Conservation (phyloP, 2,329 filamentous ascomycete genomes). For the Hymenoscyphus albidus region DNA sequence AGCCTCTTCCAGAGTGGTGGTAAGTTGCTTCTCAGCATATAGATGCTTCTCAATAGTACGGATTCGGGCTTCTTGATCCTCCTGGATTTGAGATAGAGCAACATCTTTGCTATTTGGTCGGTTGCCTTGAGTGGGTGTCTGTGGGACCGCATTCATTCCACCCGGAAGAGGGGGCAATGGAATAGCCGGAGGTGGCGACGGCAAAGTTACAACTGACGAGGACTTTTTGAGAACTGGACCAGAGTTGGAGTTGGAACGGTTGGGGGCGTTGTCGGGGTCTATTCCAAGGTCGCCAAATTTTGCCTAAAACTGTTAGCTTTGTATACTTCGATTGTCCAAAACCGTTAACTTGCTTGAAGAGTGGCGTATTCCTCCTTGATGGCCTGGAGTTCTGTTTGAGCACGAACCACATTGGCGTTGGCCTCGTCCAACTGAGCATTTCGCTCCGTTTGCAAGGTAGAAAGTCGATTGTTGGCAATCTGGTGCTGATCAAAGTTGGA, state of each 20-base stretch:
- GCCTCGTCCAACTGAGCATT: conserved; percentile 75
- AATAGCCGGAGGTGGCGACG: conserved; percentile 91
- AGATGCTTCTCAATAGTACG: conserved; percentile 96
- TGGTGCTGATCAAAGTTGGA: conserved; percentile 94
- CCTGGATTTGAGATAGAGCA: conserved; percentile 71
- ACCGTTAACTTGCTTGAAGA: conserved; percentile 53
- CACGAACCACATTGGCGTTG: conserved; percentile 56
- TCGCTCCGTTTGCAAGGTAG: conserved; percentile 72
- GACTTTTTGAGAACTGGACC: conserved; percentile 54
- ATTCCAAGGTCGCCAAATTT: conserved; percentile 57
- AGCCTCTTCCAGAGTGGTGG: conserved; percentile 90
- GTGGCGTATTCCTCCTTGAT: conserved; percentile 66
- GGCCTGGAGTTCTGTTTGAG: conserved; percentile 66
- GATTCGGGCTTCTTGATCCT: conserved; percentile 94
- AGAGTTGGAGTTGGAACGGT: conserved; percentile 48
- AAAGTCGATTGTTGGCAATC: conserved; percentile 77
- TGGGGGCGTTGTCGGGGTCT: conserved; percentile 30
- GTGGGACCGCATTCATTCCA: conserved; percentile 43
- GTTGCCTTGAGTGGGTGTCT: conserved; percentile 54
- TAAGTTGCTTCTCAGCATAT: conserved; percentile 92
- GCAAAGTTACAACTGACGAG: conserved; percentile 74
- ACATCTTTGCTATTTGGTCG: conserved; percentile 80
- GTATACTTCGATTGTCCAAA: neutral
- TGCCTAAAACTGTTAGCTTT: conserved; percentile 41
- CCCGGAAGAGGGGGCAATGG: conserved; percentile 87